Base-by-base conservation (phyloP, 495 filamentous ascomycete species). In the Penicillium lividum region DNA sequence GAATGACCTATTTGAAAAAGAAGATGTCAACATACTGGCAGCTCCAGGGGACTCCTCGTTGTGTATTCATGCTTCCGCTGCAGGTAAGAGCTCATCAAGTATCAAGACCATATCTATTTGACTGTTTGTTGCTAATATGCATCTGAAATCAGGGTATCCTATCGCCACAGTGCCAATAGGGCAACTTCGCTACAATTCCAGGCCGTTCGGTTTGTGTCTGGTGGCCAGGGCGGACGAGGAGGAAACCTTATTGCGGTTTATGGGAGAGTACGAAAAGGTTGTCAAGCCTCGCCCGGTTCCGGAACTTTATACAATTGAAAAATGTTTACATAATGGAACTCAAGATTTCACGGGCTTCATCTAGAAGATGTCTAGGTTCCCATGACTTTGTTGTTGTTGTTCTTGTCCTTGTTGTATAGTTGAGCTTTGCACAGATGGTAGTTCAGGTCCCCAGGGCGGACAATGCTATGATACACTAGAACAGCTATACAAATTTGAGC, bases 151-250 rank as follows among this genome's bases (percentile, higher is more conserved):
- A 72, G 65, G 72, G 3, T 70, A 72, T 56, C 72, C 70, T n/a
- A 58, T 74, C 25, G 72, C 70, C 27, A 68, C 66, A 11, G 62
- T 68, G 3, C 70, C 72, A 27, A 50, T 74, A 36, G 67, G 64
- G 2, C 63, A 71, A 52, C 64, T 73, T 18, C 52, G 46, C n/a
- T 72, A 70, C 51, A 74, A 74, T 53, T 52, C 46, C 11, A 64
- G 70, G 2, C 70, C 72, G 5, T 74, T 74, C 51, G 72, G 70
- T 3, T 51, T 73, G 38, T 67, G 66, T 45, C 34, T 71, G 3
- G 50, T 73, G 11, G 70, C 68, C 5, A 62, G 27, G 31, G 59
- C 18, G 5, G 40, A 64, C 34, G 40, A 66, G 5, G 71, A 73
- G 34, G 59, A 65, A 13, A 40, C n/a, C 11, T 27, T 74, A 9